These are phyloP conservation scores for Talaromyces sp. DNA, from an alignment of 2,329 filamentous ascomycete species.

Conservation along the genomic window DNA sequence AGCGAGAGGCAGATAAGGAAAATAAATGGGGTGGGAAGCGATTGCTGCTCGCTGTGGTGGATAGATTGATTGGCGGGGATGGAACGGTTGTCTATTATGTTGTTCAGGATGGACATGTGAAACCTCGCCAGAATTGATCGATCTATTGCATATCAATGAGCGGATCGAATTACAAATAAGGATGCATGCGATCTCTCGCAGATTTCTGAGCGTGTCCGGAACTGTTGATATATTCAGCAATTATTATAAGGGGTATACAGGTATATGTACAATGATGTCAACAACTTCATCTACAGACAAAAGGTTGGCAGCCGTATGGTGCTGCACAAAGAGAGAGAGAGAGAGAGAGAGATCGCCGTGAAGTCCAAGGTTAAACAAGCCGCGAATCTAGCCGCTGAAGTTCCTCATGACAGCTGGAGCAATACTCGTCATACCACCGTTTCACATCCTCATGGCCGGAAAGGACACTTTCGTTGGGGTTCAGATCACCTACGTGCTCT, in stretches of 20 bases:
- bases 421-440: constrained; percentile 60
- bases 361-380: neutral
- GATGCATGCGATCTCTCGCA: neutral
- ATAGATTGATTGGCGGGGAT: constrained; percentile 50
- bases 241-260: constrained; percentile 1
- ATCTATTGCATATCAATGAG: neutral
- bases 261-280: constrained; percentile 9
- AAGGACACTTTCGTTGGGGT: constrained; percentile 30
- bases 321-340: constrained; percentile 22
- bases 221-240: neutral
- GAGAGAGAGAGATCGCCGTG: constrained; percentile 11
- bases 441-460: constrained; percentile 45
- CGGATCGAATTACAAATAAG: neutral
- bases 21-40: constrained; percentile 51
- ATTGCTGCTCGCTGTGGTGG: constrained; percentile 56
- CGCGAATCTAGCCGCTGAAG: constrained; percentile 29
- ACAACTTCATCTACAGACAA: neutral
- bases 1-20: constrained; percentile 24
- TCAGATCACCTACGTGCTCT: constrained; percentile 23
- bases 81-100: constrained; percentile 65
- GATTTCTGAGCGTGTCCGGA: neutral
- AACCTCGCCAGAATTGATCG: constrained; percentile 60
- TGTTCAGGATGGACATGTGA: constrained; percentile 62
- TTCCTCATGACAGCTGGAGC: constrained; percentile 56
- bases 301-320: neutral